Percentiles rank a stretch among this genome's conserved stretches.
Conservation (phyloP, 2,329 filamentous ascomycete species). For the Ophiosphaerella narmari region DNA sequence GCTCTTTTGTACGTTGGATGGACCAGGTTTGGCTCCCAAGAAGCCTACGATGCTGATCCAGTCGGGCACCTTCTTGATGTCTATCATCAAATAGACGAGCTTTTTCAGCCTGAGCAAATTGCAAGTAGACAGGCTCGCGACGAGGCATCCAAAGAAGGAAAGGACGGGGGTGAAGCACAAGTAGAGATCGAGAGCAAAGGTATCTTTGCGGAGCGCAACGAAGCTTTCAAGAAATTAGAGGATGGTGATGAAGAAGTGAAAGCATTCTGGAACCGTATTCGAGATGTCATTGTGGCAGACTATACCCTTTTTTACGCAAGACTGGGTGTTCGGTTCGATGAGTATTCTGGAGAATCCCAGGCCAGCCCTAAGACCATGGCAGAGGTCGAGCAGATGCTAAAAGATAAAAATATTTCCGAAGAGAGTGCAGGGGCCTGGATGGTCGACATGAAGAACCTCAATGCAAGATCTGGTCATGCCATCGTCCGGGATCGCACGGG, state of each 20-base stretch:
- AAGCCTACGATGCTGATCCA: slow-evolving; percentile 65
- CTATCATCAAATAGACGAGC: slow-evolving; percentile 67
- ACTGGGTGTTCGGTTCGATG: slow-evolving; percentile 72
- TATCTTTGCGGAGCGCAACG: slow-evolving; percentile 39
- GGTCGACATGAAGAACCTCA: slow-evolving; percentile 71
- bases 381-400: slow-evolving; percentile 64
- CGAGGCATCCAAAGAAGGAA: slow-evolving; percentile 55
- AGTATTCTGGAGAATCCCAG: slow-evolving; percentile 75
- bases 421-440: slow-evolving; percentile 74
- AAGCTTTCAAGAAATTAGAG: slow-evolving; percentile 75
- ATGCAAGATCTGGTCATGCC: slow-evolving; percentile 72
- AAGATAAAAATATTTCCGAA: slow-evolving; percentile 67
- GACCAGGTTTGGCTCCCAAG: slow-evolving; percentile 68
- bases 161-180: slow-evolving; percentile 46
- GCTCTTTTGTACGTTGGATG: slow-evolving; percentile 68
- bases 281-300: slow-evolving; percentile 68
- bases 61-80: slow-evolving; percentile 74
- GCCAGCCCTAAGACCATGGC: slow-evolving; percentile 71
- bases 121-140: slow-evolving; percentile 59
- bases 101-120: slow-evolving; percentile 64
- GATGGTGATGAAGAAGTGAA: slow-evolving; percentile 66
- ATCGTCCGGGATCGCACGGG: slow-evolving; percentile 75
- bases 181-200: slow-evolving; percentile 36
- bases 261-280: slow-evolving; percentile 67
- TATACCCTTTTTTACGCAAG: slow-evolving; percentile 72